Conservation (phyloP, 2,329 filamentous ascomycete species). For the Cordyceps militaris region DNA sequence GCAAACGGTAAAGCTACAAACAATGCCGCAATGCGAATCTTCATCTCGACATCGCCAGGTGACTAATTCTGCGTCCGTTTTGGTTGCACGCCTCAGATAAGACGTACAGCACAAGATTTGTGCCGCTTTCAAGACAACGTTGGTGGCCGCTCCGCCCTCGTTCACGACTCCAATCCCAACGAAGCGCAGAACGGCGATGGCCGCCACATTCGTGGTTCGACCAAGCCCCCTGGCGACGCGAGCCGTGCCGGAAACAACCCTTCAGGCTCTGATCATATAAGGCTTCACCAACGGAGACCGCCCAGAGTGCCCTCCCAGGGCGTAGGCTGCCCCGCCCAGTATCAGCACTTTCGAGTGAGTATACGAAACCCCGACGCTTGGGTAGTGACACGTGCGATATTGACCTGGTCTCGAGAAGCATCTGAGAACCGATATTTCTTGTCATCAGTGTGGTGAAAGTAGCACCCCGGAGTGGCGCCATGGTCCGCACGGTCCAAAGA, state of each 20-base stretch:
- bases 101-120: constrained; percentile 10
- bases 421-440: constrained; percentile 8
- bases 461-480: constrained; percentile 13
- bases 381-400: neutral
- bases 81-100: neutral
- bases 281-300: neutral
- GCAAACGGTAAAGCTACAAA: constrained; percentile 6
- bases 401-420: neutral
- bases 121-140: constrained; percentile 6
- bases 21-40: neutral
- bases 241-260: neutral
- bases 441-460: constrained; percentile 8
- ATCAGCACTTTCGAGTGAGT: neutral
- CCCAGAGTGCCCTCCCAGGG: neutral
- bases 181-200: neutral
- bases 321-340: neutral
- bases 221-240: neutral
- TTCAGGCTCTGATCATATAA: neutral
- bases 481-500: constrained; percentile 11
- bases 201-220: neutral
- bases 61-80: neutral
- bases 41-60: neutral
- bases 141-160: constrained; percentile 9
- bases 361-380: neutral
- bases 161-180: neutral